Evolutionary conservation across 352 stramenopile genomes (phyloP), one percentile per base, ranked within the genome.

Genomic region (Plasmopara halstedii): DNA sequence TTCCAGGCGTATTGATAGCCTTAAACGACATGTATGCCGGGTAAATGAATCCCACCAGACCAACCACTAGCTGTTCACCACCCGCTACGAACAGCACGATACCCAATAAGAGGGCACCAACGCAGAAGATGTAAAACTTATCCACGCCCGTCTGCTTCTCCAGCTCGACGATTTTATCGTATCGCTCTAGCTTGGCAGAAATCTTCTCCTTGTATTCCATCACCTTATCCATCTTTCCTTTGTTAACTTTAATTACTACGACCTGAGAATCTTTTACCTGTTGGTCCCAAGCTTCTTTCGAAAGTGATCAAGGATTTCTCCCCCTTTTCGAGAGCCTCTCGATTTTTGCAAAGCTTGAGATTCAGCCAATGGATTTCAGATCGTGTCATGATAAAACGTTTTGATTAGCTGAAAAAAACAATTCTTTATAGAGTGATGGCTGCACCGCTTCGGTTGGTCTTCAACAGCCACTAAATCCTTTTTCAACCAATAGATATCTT

Each of bases 11-110:
- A 63, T 77, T 88, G 13, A 94, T 78, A 34, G 83, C 83, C 72
- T 93, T 93, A 67, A 95, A 94, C 29, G 77, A 91, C 69, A 76
- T 71, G 66, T 94, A 95, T 37, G 80, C 81, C 29, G 83, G 83
- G 67, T 93, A 95, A 53, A 92, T 73, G 49, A 95, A 90, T 41
- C 82, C 82, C 50, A 94, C 74, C 29, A 93, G 69, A 54, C 80
- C 81, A 50, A 83, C 79, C 26, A 94, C 56, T 10, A 94, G 66
- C 56, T 85, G 58, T 38, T 79, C 72, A 29, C 83, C 83, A 59
- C 77, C 78, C 41, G 85, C 64, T 21, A 90, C 73, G 46, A 91
- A 90, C 40, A 94, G 64, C 39, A 93, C 40, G 23, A 88, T 53
- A 52, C 78, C 67, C 14, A 62, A 31, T 22, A 93, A 40, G 22